A percentile compares a stretch with the other conserved stretches of the same genome.
These are phyloP conservation scores for Emericellopsis atlantica DNA, from an alignment of 2,329 filamentous ascomycete species.

Conservation along the genomic window DNA sequence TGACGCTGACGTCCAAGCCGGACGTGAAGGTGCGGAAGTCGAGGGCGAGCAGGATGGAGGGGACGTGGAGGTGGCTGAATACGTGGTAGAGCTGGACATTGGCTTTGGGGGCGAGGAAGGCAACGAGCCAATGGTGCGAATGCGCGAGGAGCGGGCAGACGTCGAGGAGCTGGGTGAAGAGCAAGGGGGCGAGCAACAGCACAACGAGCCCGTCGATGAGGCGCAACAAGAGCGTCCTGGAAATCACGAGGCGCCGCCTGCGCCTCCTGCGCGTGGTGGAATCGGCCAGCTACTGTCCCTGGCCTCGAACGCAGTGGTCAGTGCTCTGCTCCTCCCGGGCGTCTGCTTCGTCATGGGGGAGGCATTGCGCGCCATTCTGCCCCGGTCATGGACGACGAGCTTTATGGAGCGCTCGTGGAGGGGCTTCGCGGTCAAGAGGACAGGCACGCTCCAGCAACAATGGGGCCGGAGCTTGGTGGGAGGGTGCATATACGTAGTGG, in stretches of 20 bases:
- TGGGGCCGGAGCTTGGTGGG: conserved; percentile 87
- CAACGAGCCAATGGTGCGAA: too few relatives aligned
- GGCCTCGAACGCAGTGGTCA: conserved; percentile 35
- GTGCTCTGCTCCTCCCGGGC: conserved; percentile 62
- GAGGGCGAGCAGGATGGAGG: conserved; percentile 8
- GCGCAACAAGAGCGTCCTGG: background rate
- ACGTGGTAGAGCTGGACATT: background rate
- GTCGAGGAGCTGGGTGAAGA: conserved; percentile 8
- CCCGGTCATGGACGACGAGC: conserved; percentile 49
- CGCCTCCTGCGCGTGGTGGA: conserved; percentile 19
- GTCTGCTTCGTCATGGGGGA: conserved; percentile 72
- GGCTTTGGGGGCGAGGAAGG: too few relatives aligned
- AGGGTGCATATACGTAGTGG: conserved; percentile 75
- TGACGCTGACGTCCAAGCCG: too few relatives aligned
- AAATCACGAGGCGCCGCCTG: conserved; percentile 5
- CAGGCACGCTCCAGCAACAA: conserved; percentile 63
- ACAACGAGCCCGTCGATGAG: conserved; percentile 5
- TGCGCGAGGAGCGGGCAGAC: too few relatives aligned
- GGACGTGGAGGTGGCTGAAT: background rate
- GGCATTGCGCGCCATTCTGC: conserved; percentile 55
- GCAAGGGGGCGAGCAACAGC: conserved; percentile 17
- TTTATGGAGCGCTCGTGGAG: conserved; percentile 14
- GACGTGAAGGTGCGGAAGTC: conserved; percentile 7
- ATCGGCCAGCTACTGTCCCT: conserved; percentile 24
- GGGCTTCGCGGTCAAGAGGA: conserved; percentile 14